phyloP scores from a whole-genome alignment of 805 yeast species.

The Zygosaccharomyces rouxii region DNA sequence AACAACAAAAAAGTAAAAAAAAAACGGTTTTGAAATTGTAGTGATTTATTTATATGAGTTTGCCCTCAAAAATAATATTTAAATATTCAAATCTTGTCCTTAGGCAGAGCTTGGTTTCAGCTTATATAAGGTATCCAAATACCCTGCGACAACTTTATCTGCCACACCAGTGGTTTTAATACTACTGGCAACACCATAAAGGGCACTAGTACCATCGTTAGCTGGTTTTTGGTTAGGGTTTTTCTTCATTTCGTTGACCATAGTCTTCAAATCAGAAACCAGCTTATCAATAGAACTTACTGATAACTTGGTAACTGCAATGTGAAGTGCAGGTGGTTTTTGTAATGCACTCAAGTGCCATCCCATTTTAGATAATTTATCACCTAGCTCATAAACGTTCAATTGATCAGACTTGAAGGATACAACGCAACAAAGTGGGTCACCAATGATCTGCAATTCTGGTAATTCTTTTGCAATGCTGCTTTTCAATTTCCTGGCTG shows the following conservation, averaged over 20 bases:
- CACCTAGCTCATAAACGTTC: constrained; percentile 77
- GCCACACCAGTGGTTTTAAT: constrained; percentile 80
- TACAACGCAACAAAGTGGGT: constrained; percentile 79
- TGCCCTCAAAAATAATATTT: not conserved
- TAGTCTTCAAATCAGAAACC: constrained; percentile 44
- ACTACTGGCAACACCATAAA: constrained; percentile 95
- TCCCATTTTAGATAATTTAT: constrained; percentile 48
- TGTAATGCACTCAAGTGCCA: constrained; percentile 92
- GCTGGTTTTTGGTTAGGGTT: constrained; percentile 29
- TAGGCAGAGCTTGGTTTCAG: constrained; percentile 21
- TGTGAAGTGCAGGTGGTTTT: constrained; percentile 84
- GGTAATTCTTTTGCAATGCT: constrained; percentile 47
- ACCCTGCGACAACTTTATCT: constrained; percentile 70
- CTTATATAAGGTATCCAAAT: constrained; percentile 77
- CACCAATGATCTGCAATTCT: constrained; percentile 69
- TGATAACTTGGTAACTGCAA: constrained; percentile 78
- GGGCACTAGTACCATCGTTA: constrained; percentile 71
- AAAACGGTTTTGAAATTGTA: no score
- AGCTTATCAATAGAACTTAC: constrained; percentile 58
- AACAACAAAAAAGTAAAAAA: no score
- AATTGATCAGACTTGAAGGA: constrained; percentile 62
- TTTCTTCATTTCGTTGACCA: constrained; percentile 41
- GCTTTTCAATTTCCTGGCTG: constrained; percentile 55
- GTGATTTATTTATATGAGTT: not conserved
- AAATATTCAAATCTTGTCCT: not conserved